A percentile compares a stretch with the other conserved stretches of the same genome.
phyloP scores from a whole-genome alignment of 768 basidiomycete genomes.

The Clitopilus hobsonii region DNA sequence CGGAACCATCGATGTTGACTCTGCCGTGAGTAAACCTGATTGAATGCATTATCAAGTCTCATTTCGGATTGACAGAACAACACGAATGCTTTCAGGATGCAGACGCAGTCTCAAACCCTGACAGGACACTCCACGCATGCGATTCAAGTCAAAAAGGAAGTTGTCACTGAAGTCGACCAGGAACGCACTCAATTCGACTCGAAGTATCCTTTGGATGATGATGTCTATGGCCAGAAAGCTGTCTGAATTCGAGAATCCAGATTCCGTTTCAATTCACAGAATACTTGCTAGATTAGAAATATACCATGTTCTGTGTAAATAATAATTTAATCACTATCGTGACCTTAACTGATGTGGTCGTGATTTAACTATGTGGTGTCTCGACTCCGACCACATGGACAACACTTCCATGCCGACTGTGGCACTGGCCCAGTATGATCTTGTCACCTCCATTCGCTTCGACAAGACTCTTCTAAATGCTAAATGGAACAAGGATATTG shows the following conservation, averaged over 20 bases:
- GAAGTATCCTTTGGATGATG: constrained; percentile 13
- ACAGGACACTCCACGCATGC: constrained; percentile 17
- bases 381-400: too few species aligned
- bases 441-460: constrained; percentile 57
- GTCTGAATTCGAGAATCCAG: background rate
- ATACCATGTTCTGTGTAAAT: background rate
- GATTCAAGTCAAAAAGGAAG: constrained; percentile 21
- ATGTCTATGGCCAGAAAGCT: background rate
- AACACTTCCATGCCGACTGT: constrained; percentile 3
- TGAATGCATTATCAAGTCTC: background rate
- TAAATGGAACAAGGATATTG: constrained; percentile 55
- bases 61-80: constrained; percentile 6
- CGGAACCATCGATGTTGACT: constrained; percentile 22
- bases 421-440: constrained; percentile 16
- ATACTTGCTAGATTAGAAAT: background rate
- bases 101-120: constrained; percentile 15
- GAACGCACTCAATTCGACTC: constrained; percentile 12
- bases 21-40: constrained; percentile 14
- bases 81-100: constrained; percentile 18
- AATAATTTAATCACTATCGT: too few species aligned
- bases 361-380: too few species aligned
- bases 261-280: background rate
- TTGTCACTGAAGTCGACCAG: constrained; percentile 14
- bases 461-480: constrained; percentile 43
- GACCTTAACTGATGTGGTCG: too few species aligned